Evolutionary conservation across 225 moss, liverwort and hornwort genomes (phyloP).

Genomic region (Climacium dendroides): DNA sequence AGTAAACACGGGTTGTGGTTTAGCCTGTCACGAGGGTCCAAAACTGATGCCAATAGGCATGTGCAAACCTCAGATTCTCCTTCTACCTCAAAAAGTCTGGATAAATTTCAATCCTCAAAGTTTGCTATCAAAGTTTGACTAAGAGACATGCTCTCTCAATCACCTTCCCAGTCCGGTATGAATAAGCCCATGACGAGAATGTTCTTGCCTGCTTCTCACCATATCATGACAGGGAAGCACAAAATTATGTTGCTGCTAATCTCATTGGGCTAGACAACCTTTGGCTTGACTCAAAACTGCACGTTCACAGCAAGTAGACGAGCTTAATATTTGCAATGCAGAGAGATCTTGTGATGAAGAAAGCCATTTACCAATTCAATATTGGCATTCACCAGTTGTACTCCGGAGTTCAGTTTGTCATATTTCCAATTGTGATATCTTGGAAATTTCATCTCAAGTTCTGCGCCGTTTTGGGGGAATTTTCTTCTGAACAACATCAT

Average conservation of each 20-base stretch:
- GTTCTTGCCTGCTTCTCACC: not conserved
- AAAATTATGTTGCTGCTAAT: not conserved
- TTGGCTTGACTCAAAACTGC: not conserved
- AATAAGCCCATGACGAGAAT: not conserved
- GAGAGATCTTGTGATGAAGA: not conserved
- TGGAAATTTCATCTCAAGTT: constrained; percentile 3
- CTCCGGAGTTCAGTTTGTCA: not conserved
- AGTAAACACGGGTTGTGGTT: not conserved
- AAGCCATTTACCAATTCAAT: not conserved
- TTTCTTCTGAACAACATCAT: constrained; percentile 7
- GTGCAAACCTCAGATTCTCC: not conserved
- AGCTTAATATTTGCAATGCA: not conserved
- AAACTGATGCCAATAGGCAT: constrained; percentile 2
- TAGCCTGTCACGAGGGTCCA: constrained; percentile 2
- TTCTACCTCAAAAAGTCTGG: not conserved
- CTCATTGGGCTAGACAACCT: not conserved
- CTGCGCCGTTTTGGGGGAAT: constrained; percentile 18
- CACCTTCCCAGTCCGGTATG: not conserved
- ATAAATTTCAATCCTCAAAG: not conserved
- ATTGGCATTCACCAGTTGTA: not conserved
- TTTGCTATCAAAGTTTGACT: not conserved
- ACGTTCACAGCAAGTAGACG: not conserved
- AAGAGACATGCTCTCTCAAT: not conserved
- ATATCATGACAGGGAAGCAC: not conserved
- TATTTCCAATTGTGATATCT: not conserved